These are phyloP conservation scores for Fallopia convolvulus DNA, from an alignment of 148 eudicot genomes.

Conservation along the genomic window DNA sequence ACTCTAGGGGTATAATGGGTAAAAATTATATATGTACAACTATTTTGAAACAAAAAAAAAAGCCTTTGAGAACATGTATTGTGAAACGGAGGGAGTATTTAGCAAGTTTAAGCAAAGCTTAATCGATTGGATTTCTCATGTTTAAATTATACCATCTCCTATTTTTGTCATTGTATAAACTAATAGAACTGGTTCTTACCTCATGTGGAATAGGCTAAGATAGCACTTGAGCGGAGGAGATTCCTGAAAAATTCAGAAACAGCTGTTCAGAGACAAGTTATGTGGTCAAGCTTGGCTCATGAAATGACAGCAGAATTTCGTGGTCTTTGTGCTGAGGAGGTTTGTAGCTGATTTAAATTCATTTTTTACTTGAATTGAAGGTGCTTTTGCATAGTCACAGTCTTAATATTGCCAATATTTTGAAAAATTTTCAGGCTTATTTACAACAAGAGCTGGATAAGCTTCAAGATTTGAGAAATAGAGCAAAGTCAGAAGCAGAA, in stretches of 20 bases:
- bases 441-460: constrained; percentile 96
- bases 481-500: constrained; percentile 90
- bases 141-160: not conserved
- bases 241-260: constrained; percentile 83
- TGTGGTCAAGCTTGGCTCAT: constrained; percentile 96
- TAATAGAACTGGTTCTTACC: not conserved
- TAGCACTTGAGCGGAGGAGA: constrained; percentile 83
- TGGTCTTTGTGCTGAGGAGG: constrained; percentile 99
- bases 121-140: too few species aligned
- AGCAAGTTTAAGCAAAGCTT: too few species aligned
- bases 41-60: too few species aligned
- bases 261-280: constrained; percentile 86
- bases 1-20: too few species aligned
- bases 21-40: too few species aligned
- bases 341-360: constrained; percentile 16
- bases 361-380: not conserved
- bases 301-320: constrained; percentile 99
- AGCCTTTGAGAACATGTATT: too few species aligned
- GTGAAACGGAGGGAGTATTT: too few species aligned
- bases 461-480: constrained; percentile 82
- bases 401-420: too few species aligned
- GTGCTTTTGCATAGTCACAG: not conserved
- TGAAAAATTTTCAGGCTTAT: constrained; percentile 47
- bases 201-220: constrained; percentile 56
- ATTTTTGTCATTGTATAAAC: not conserved